phyloP scores from a whole-genome alignment of 805 yeast species.

The Pichia phayaonensis region DNA sequence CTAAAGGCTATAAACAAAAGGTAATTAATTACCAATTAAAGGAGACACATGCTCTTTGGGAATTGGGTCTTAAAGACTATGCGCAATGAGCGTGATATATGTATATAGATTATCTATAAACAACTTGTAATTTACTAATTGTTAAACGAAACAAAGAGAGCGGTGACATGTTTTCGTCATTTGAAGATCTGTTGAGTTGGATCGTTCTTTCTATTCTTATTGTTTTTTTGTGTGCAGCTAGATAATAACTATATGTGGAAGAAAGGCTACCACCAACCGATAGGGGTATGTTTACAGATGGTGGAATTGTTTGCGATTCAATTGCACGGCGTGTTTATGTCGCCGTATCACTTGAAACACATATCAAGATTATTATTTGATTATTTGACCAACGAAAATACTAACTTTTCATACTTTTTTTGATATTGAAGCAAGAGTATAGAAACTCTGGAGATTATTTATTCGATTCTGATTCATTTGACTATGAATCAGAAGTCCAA shows the following conservation, averaged over 20 bases:
- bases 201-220: not conserved
- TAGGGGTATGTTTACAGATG: constrained; percentile 18
- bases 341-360: not conserved
- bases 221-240: not conserved
- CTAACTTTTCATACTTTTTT: not conserved
- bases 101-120: not conserved
- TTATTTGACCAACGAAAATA: not conserved
- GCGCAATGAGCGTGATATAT: not conserved
- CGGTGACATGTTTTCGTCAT: not conserved
- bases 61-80: constrained; percentile 20
- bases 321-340: not conserved
- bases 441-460: constrained; percentile 6
- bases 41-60: constrained; percentile 75
- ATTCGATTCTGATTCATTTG: constrained; percentile 7
- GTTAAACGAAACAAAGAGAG: not conserved
- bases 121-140: not conserved
- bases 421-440: not conserved
- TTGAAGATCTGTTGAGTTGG: not conserved
- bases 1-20: constrained; percentile 48
- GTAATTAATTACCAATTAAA: constrained; percentile 63
- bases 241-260: constrained; percentile 19
- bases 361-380: not conserved
- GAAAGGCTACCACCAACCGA: constrained; percentile 28
- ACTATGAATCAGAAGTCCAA: constrained; percentile 5
- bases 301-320: not conserved